Evolutionary conservation across 2,329 filamentous ascomycete species (phyloP).

Genomic region (Hypoxylon sp.): DNA sequence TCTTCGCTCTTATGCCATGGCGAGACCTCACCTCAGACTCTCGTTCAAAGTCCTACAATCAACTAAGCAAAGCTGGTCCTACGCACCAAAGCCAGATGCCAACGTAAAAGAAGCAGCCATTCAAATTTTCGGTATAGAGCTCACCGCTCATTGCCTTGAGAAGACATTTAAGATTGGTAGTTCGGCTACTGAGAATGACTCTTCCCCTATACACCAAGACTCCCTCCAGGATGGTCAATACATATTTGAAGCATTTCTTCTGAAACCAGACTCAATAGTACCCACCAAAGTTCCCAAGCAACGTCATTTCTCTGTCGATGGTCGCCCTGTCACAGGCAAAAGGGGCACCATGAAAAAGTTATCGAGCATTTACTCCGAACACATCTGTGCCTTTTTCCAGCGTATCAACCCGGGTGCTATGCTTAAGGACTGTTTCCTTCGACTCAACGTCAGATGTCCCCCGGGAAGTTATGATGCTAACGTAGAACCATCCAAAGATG

Average conservation of each 20-base stretch:
- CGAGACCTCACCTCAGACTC: constrained; percentile 69
- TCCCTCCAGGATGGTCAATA: constrained; percentile 46
- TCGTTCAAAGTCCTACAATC: constrained; percentile 66
- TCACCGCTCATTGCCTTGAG: constrained; percentile 63
- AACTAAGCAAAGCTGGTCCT: constrained; percentile 66
- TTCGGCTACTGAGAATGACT: constrained; percentile 8
- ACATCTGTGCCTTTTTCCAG: constrained; percentile 50
- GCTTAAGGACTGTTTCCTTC: constrained; percentile 66
- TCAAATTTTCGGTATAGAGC: constrained; percentile 68
- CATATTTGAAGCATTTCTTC: constrained; percentile 65
- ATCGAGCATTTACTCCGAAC: constrained; percentile 59
- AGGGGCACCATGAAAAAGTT: constrained; percentile 69
- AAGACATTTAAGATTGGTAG: constrained; percentile 32
- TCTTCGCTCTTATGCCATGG: constrained; percentile 71
- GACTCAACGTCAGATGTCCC: constrained; percentile 69
- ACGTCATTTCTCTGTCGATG: constrained; percentile 73
- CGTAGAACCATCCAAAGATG: constrained; percentile 75
- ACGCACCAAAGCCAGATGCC: constrained; percentile 62
- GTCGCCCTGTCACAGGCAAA: constrained; percentile 66
- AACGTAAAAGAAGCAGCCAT: constrained; percentile 65
- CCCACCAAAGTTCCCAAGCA: constrained; percentile 56
- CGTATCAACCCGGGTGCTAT: constrained; percentile 38
- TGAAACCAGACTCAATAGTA: constrained; percentile 59
- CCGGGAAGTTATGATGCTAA: constrained; percentile 74
- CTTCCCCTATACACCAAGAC: constrained; percentile 12